Evolutionary conservation across 768 basidiomycete species (phyloP).

Genomic region (Suillus americanus): DNA sequence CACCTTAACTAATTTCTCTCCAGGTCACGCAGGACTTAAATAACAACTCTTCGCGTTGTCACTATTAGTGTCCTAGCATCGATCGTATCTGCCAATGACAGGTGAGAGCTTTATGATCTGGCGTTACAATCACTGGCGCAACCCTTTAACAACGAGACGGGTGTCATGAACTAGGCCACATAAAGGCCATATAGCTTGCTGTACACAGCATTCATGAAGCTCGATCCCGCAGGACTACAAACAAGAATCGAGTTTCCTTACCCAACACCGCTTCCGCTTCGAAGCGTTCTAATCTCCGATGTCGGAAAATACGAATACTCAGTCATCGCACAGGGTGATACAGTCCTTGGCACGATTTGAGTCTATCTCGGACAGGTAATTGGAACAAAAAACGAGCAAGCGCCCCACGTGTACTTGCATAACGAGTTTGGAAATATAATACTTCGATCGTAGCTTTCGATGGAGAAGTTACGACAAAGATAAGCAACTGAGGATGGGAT

Average conservation of each 20-base stretch:
- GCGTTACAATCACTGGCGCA: not conserved
- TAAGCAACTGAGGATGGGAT: not conserved
- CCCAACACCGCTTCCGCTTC: not conserved
- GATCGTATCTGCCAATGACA: not conserved
- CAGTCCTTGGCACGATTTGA: not conserved
- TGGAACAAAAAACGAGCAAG: not conserved
- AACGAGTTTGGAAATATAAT: not conserved
- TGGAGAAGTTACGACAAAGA: not conserved
- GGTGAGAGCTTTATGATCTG: not conserved
- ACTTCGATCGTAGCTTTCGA: not conserved
- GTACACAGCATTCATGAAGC: not conserved
- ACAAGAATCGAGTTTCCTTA: not conserved
- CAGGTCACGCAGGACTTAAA: not conserved
- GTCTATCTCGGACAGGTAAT: not conserved
- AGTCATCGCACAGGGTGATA: not conserved
- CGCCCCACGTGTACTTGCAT: not conserved
- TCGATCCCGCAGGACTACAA: constrained; percentile 19
- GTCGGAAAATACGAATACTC: no score
- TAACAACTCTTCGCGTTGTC: not conserved
- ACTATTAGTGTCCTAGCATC: not conserved
- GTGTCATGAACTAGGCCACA: not conserved
- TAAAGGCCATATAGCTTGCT: not conserved
- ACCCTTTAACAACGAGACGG: not conserved
- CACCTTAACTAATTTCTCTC: not conserved
- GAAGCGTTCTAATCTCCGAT: not conserved